Percentiles rank a stretch among this genome's conserved stretches.
These are phyloP conservation scores for Suillus decipiens DNA, from an alignment of 768 basidiomycete species.

Conservation along the genomic window DNA sequence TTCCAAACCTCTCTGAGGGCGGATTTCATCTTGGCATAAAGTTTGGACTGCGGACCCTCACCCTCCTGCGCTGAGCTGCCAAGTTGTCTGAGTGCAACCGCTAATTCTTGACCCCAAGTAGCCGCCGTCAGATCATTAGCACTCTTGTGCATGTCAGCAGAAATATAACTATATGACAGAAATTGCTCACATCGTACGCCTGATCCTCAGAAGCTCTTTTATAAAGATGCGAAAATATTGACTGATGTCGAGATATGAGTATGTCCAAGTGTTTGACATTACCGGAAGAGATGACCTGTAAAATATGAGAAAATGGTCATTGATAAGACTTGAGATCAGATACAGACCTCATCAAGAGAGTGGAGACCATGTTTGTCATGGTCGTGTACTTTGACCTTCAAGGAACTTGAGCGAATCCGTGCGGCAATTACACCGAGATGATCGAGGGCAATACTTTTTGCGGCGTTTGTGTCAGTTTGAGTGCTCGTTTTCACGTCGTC, in stretches of 20 bases:
- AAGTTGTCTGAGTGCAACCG: slow-evolving; percentile 62
- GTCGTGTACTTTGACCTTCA: slow-evolving; percentile 39
- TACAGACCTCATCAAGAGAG: slow-evolving; percentile 71
- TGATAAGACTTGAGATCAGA: not conserved
- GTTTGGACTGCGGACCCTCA: slow-evolving; percentile 29
- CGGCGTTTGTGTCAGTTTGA: slow-evolving; percentile 75
- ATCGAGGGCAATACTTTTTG: slow-evolving; percentile 88
- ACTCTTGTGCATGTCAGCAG: slow-evolving; percentile 50
- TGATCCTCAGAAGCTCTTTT: slow-evolving; percentile 79
- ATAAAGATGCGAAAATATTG: slow-evolving; percentile 65
- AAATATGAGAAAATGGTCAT: slow-evolving; percentile 3
- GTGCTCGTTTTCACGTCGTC: slow-evolving; percentile 76
- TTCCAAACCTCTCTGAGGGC: slow-evolving; percentile 78
- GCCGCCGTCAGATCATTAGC: slow-evolving; percentile 81
- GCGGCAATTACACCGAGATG: slow-evolving; percentile 94
- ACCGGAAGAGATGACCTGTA: slow-evolving; percentile 53
- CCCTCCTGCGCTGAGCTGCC: slow-evolving; percentile 46
- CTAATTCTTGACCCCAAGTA: slow-evolving; percentile 81
- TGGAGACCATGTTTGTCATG: slow-evolving; percentile 40
- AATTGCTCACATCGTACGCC: slow-evolving; percentile 66
- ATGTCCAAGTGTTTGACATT: slow-evolving; percentile 55
- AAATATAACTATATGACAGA: slow-evolving; percentile 2
- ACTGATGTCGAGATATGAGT: slow-evolving; percentile 62
- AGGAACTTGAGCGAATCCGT: slow-evolving; percentile 61
- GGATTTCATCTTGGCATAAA: slow-evolving; percentile 59